Evolutionary conservation across 2,329 filamentous ascomycete genomes (phyloP).

Genomic region (Aureobasidium mangrovei): DNA sequence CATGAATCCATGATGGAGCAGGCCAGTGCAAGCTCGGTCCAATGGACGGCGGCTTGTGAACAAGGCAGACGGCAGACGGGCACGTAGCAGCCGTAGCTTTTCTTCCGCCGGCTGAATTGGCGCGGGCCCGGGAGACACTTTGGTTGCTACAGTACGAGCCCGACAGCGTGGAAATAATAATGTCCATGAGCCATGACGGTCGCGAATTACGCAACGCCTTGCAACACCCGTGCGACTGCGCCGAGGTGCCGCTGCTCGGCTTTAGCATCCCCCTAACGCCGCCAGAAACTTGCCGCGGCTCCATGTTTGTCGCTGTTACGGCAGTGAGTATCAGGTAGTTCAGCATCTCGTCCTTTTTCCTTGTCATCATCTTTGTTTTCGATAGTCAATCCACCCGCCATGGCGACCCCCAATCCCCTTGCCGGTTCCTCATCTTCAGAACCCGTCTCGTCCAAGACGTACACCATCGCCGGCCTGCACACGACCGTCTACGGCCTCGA

Average conservation of each 20-base stretch:
- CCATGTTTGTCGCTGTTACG: no score
- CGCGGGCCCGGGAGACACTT: not conserved
- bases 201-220: constrained; percentile 2
- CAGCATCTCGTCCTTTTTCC: no score
- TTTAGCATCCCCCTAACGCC: not conserved
- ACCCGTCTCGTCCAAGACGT: constrained; percentile 53
- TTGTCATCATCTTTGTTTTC: no score
- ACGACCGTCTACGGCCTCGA: constrained; percentile 73
- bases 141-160: no score
- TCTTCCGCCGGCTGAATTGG: constrained; percentile 12
- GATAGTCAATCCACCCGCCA: not conserved
- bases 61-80: no score
- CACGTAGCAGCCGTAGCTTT: not conserved
- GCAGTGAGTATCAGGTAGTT: no score
- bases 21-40: no score
- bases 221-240: constrained; percentile 1
- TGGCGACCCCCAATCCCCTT: constrained; percentile 6
- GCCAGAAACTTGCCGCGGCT: not conserved
- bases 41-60: no score
- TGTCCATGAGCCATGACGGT: not conserved
- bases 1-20: no score
- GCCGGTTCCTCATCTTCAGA: not conserved
- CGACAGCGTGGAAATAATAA: no score
- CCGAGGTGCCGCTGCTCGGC: not conserved
- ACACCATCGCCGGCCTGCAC: constrained; percentile 68